Evolutionary conservation across 192 early-diverging fungal species (phyloP).

Genomic region (Coemansia sp.): DNA sequence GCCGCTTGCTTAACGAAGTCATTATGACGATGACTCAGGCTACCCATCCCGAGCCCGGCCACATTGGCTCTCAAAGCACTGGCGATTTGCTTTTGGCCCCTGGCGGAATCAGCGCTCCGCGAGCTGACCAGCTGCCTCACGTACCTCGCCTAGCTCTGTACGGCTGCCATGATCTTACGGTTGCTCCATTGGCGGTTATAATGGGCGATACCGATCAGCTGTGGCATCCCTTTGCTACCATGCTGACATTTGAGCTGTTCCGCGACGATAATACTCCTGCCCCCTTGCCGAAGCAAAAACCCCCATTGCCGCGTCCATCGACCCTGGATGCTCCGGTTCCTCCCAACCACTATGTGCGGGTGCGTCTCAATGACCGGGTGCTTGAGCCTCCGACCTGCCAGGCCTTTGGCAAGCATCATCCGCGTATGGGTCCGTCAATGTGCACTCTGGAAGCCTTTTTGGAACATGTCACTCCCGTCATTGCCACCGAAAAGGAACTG

Average conservation of each 20-base stretch:
- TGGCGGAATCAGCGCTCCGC: constrained; percentile 12
- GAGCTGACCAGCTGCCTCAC: constrained; percentile 6
- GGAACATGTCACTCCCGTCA: constrained; percentile 30
- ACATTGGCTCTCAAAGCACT: constrained; percentile 15
- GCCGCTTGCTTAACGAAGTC: constrained; percentile 26
- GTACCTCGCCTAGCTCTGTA: constrained; percentile 36
- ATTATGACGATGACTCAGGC: constrained; percentile 32
- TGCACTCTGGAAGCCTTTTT: constrained; percentile 46
- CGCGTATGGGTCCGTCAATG: constrained; percentile 29
- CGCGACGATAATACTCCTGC: constrained; percentile 11
- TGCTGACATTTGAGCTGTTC: constrained; percentile 46
- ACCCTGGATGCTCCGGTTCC: neutral
- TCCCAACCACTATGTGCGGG: constrained; percentile 29
- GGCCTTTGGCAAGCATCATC: constrained; percentile 32
- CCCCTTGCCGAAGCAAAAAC: neutral
- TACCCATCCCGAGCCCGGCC: neutral
- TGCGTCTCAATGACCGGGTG: constrained; percentile 25
- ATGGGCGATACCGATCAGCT: constrained; percentile 13
- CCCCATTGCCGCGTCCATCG: neutral
- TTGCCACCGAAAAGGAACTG: constrained; percentile 12
- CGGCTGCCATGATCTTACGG: constrained; percentile 34
- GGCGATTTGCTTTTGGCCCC: constrained; percentile 21
- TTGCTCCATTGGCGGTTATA: constrained; percentile 23
- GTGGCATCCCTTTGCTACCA: constrained; percentile 44
- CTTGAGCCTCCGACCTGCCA: constrained; percentile 32